phyloP scores from a whole-genome alignment of 2,329 filamentous ascomycete species.

The Pochonia chlamydosporia region DNA sequence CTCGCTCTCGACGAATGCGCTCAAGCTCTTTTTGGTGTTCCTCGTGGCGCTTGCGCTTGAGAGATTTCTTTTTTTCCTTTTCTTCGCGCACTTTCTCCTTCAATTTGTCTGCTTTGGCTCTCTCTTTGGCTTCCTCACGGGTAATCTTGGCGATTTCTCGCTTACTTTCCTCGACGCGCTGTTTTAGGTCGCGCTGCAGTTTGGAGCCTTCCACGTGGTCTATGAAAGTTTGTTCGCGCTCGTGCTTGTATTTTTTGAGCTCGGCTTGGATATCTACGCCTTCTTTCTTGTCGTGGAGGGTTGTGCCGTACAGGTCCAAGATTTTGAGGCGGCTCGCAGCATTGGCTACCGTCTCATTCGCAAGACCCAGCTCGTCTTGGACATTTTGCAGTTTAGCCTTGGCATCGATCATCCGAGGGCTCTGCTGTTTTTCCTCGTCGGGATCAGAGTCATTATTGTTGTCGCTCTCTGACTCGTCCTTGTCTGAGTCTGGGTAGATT shows the following conservation, averaged over 20 bases:
- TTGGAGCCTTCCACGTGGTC: slow-evolving; percentile 30
- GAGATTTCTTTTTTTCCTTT: slow-evolving; percentile 28
- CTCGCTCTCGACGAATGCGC: slow-evolving; percentile 36
- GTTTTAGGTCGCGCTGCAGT: slow-evolving; percentile 24
- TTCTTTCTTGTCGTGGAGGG: slow-evolving; percentile 26
- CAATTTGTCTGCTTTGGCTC: slow-evolving; percentile 21
- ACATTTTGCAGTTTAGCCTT: slow-evolving; percentile 22
- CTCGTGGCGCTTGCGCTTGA: slow-evolving; percentile 26
- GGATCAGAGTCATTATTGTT: slow-evolving; percentile 23
- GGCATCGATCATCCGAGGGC: slow-evolving; percentile 14
- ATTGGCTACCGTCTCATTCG: slow-evolving; percentile 15
- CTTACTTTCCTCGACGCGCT: slow-evolving; percentile 22
- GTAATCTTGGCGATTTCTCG: slow-evolving; percentile 23
- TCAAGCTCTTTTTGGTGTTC: slow-evolving; percentile 36
- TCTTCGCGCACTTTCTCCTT: slow-evolving; percentile 28
- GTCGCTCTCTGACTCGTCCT: slow-evolving; percentile 13
- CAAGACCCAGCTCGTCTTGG: slow-evolving; percentile 14
- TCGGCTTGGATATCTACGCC: slow-evolving; percentile 26
- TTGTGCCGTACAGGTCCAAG: slow-evolving; percentile 34
- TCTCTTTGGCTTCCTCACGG: slow-evolving; percentile 23
- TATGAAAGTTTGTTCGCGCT: slow-evolving; percentile 35
- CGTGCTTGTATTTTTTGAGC: slow-evolving; percentile 34
- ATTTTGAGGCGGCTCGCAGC: slow-evolving; percentile 30
- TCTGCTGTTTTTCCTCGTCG: slow-evolving; percentile 16
- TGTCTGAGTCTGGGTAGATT: slow-evolving; percentile 39